phyloP scores from a whole-genome alignment of 805 yeast genomes.

The Teunomyces tritomae region DNA sequence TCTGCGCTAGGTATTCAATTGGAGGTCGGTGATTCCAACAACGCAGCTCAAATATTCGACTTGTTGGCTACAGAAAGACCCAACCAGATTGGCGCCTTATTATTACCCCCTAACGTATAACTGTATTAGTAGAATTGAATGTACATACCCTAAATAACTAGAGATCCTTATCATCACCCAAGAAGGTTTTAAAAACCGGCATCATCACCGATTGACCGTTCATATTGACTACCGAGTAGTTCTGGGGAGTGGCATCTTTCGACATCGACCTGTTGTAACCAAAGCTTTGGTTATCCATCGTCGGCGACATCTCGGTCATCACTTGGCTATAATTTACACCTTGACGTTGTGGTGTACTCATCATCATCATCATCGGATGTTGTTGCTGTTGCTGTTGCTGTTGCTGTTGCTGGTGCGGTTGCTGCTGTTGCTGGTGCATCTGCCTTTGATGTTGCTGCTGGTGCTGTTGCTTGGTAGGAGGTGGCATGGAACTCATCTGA shows the following conservation, averaged over 20 bases:
- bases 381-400: constrained; percentile 15
- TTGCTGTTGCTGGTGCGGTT: constrained; percentile 7
- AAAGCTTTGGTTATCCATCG: constrained; percentile 7
- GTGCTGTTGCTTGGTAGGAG: constrained; percentile 21
- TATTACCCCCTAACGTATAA: constrained; percentile 65
- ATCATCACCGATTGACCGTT: constrained; percentile 11
- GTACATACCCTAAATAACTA: not conserved
- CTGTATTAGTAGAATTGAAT: constrained; percentile 1
- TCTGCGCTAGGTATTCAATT: constrained; percentile 63
- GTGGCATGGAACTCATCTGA: constrained; percentile 26
- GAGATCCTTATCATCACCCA: not conserved
- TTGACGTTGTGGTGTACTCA: constrained; percentile 45
- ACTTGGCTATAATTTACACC: constrained; percentile 21
- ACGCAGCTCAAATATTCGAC: constrained; percentile 70
- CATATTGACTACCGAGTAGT: constrained; percentile 8
- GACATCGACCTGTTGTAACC: constrained; percentile 1
- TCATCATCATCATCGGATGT: constrained; percentile 24
- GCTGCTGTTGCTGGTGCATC: constrained; percentile 7
- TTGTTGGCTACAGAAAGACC: constrained; percentile 79
- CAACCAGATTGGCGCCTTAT: constrained; percentile 64
- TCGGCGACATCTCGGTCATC: constrained; percentile 16
- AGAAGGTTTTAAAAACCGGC: constrained; percentile 4
- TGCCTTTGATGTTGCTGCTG: constrained; percentile 7
- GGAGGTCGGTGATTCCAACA: constrained; percentile 61
- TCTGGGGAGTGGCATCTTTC: constrained; percentile 5